Conservation (phyloP, 768 basidiomycete genomes). For the Mycena vulgaris region DNA sequence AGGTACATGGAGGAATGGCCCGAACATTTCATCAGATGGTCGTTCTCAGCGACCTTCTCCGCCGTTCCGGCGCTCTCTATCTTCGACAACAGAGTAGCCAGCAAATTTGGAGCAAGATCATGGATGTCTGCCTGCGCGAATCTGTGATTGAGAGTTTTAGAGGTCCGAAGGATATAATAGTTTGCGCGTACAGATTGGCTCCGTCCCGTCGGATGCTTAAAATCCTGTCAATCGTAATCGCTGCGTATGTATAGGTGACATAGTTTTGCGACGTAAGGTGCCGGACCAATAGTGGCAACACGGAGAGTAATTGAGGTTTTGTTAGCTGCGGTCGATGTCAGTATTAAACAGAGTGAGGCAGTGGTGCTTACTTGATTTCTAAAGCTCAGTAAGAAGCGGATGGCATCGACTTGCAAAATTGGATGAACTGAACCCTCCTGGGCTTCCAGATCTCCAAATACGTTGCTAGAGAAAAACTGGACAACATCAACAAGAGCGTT, state of each 20-base stretch:
- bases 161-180: neutral
- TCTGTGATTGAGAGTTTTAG: slow-evolving; percentile 56
- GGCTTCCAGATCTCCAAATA: slow-evolving; percentile 89
- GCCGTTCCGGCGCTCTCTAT: slow-evolving; percentile 86
- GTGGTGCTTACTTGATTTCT: slow-evolving; percentile 83
- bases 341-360: neutral
- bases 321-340: slow-evolving; percentile 71
- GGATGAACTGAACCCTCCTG: slow-evolving; percentile 80
- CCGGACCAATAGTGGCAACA: slow-evolving; percentile 87
- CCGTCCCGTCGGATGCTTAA: slow-evolving; percentile 89
- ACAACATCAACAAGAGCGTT: slow-evolving; percentile 95
- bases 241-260: slow-evolving; percentile 96
- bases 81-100: slow-evolving; percentile 81
- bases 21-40: slow-evolving; percentile 94
- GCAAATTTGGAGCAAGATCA: slow-evolving; percentile 82
- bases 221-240: slow-evolving; percentile 97
- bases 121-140: slow-evolving; percentile 92
- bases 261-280: slow-evolving; percentile 90
- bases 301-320: slow-evolving; percentile 93
- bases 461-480: slow-evolving; percentile 94
- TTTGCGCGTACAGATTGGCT: slow-evolving; percentile 75
- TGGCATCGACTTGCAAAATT: slow-evolving; percentile 95
- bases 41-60: slow-evolving; percentile 97
- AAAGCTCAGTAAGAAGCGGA: slow-evolving; percentile 95
- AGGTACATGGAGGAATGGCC: neutral